Evolutionary conservation across 1,284 basidiomycete species (phyloP).

Genomic region (Garcileccinum viscosum): DNA sequence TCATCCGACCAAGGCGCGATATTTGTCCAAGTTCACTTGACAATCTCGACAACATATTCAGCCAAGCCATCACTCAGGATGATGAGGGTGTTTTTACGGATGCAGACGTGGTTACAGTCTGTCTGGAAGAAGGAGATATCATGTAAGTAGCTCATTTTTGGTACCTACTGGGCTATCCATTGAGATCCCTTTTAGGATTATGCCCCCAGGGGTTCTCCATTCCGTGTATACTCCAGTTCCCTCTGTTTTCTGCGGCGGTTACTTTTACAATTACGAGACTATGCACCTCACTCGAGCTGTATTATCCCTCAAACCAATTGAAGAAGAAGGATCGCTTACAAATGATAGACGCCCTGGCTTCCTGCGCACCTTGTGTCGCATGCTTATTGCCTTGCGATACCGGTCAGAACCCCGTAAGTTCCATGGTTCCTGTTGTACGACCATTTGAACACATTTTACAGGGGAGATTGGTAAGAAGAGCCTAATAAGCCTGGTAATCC

Average conservation of each 20-base stretch:
- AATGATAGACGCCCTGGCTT: conserved; percentile 7
- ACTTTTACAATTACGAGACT: conserved; percentile 17
- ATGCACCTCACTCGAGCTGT: conserved; percentile 5
- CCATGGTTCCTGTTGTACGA: background rate
- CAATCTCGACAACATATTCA: background rate
- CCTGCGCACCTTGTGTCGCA: background rate
- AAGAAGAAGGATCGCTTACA: background rate
- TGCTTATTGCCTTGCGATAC: conserved; percentile 14
- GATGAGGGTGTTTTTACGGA: background rate
- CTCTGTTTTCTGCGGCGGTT: conserved; percentile 10
- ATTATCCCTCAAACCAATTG: accelerated
- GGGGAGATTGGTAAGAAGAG: background rate
- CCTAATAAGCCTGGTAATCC: background rate
- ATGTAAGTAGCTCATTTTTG: background rate
- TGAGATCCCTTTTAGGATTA: background rate
- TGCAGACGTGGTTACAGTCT: background rate
- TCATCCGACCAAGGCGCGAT: background rate
- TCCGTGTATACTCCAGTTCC: conserved; percentile 3
- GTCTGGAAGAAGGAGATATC: background rate
- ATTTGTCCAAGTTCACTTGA: background rate
- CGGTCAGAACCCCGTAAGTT: conserved; percentile 3
- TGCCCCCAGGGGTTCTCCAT: background rate
- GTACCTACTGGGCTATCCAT: background rate
- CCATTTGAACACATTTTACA: background rate
- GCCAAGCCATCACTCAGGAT: background rate